phyloP scores from a whole-genome alignment of 148 eudicot species.

The Rhododendron simsii region DNA sequence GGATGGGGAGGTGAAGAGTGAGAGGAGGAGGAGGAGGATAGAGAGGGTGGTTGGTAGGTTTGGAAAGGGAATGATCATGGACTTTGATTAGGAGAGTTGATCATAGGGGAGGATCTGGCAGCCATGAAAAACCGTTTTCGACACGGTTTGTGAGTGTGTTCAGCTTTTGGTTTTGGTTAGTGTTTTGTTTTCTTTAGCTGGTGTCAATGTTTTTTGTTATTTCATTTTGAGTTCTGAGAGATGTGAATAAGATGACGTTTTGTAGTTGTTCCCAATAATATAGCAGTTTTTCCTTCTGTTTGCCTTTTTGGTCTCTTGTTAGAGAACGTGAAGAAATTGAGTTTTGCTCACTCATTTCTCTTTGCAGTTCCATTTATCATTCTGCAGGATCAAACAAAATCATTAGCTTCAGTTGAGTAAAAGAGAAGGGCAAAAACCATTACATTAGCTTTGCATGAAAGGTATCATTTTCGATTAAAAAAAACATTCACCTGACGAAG shows the following conservation, averaged over 20 bases:
- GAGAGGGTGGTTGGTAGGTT: conserved; percentile 22
- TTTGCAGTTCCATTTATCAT: too few species aligned
- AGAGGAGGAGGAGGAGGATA: conserved; percentile 11
- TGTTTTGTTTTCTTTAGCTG: not conserved
- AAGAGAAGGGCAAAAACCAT: not conserved
- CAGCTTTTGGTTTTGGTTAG: not conserved
- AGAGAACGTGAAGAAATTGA: not conserved
- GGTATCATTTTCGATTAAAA: too few species aligned
- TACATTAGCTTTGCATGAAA: too few species aligned
- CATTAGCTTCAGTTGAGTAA: too few species aligned
- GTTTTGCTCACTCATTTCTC: not conserved
- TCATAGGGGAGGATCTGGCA: not conserved
- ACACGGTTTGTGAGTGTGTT: not conserved
- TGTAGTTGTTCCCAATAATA: not conserved
- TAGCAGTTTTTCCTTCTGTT: not conserved
- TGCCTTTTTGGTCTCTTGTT: not conserved
- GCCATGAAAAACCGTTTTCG: not conserved
- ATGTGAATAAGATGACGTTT: not conserved
- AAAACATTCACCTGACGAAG: too few species aligned
- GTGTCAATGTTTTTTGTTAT: not conserved
- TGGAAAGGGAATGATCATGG: conserved; percentile 30
- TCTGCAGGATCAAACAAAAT: too few species aligned
- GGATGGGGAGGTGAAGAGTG: not conserved
- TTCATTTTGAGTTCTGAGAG: not conserved
- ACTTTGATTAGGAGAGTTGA: conserved; percentile 20